phyloP scores from a whole-genome alignment of 2,329 filamentous ascomycete species.

The Dactylellina sp. region DNA sequence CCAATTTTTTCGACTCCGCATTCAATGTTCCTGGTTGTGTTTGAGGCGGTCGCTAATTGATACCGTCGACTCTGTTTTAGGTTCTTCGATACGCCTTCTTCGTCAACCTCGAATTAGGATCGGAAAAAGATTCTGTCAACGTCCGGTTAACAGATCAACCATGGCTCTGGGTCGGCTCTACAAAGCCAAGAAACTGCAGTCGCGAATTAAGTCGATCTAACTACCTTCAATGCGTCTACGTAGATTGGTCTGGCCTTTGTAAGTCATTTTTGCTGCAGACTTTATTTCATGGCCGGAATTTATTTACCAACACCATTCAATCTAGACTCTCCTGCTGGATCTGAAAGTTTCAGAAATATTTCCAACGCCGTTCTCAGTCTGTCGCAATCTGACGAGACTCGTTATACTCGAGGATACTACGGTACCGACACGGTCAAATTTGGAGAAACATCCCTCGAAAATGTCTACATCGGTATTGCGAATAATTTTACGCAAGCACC shows the following conservation, averaged over 20 bases:
- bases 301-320: background rate
- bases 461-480: constrained; percentile 49
- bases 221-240: constrained; percentile 41
- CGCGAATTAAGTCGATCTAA: constrained; percentile 17
- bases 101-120: constrained; percentile 38
- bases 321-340: constrained; percentile 4
- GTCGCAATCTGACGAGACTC: constrained; percentile 21
- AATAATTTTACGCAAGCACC: constrained; percentile 48
- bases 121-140: constrained; percentile 33
- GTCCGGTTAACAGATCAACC: constrained; percentile 45
- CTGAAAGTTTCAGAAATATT: constrained; percentile 31
- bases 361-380: constrained; percentile 32
- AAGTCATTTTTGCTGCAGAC: no score
- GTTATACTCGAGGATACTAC: constrained; percentile 38
- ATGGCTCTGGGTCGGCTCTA: constrained; percentile 42
- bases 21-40: constrained; percentile 2
- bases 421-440: constrained; percentile 45
- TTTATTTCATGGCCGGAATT: no score
- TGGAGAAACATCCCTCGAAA: constrained; percentile 23
- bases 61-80: constrained; percentile 9
- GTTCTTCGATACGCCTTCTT: constrained; percentile 39
- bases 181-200: constrained; percentile 37
- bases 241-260: constrained; percentile 49
- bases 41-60: background rate
- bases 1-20: background rate